Conservation (phyloP, 495 filamentous ascomycete species). For the Penicillium nucicola region DNA sequence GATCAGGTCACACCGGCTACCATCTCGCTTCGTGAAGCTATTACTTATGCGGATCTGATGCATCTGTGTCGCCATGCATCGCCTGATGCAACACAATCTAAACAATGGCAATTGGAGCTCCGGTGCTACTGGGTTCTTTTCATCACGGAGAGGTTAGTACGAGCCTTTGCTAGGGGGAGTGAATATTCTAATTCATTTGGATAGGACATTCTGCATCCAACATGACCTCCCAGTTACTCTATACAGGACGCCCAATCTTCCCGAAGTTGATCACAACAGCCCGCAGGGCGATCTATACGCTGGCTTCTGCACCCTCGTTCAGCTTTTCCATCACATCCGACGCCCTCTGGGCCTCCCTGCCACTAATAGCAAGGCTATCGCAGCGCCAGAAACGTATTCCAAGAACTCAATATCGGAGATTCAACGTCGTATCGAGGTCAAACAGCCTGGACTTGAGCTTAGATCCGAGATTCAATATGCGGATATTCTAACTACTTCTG, state of each 20-base stretch:
- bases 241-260: conserved; percentile 11
- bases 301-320: conserved; percentile 10
- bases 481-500: conserved; percentile 16
- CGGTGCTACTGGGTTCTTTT: conserved; percentile 17
- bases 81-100: not conserved
- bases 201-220: conserved; percentile 19
- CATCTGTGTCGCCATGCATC: conserved; percentile 7
- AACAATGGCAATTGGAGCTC: conserved; percentile 11
- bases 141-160: conserved; percentile 15
- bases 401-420: conserved; percentile 5
- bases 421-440: not conserved
- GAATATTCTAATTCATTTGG: not conserved
- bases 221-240: conserved; percentile 15
- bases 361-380: not conserved
- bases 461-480: conserved; percentile 9
- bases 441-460: not conserved
- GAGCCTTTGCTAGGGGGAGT: no score
- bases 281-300: conserved; percentile 3
- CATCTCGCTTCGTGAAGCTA: conserved; percentile 13
- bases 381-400: conserved; percentile 2
- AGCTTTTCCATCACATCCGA: conserved; percentile 10
- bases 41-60: conserved; percentile 14
- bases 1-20: conserved; percentile 15
- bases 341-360: conserved; percentile 2
- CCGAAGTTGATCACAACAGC: conserved; percentile 3